Base-by-base conservation (phyloP, 2,329 filamentous ascomycete species). In the Monilinia polystroma region DNA sequence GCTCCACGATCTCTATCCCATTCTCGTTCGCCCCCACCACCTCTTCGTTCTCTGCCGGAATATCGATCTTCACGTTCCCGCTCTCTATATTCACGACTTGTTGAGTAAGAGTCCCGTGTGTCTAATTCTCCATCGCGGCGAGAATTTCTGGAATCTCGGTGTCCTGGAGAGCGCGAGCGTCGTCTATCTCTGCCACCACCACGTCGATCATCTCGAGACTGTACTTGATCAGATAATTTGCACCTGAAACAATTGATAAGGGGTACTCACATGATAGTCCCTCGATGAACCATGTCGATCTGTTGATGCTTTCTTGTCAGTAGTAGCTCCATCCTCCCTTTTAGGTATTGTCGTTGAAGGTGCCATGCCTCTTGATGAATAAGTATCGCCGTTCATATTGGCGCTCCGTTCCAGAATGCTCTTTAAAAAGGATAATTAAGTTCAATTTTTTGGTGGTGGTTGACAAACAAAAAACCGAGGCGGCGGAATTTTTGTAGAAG, bases 51-150 rank as follows among this genome's bases (percentile, higher is more conserved):
- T 70, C 90, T 85, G 45, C 89, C 89, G 49, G 87, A 87, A 77
- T 97, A 97, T 76, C 93, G 86, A 73, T 97, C 94, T 79, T 98
- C 94, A 69, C 94, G 90, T 81, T 98, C 94, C 70, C 94, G 85
- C 77, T 96, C 94, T 77, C 94, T 87, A 78, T 97, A 96, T 80
- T 90, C 93, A 73, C 94, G 90, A 79, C 93, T 97, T 7, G 91
- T 93, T 26, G 93, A 96, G 80, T 98, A 98, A 66, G 91, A 88
- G 79, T 97, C 93, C 29, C 58, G 45, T 51, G 58, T 18, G 20
- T 60, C 58, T 78, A 87, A 84, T 73, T 91, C 89, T 66, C 85
- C 86, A 63, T 95, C 90, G 73, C 90, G 90, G 73, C 91, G 88
- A 72, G 83, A 81, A 67, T 82, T 79, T 70, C 89, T 83, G 67